Conservation (phyloP, 2,329 filamentous ascomycete species). For the Cytospora piceae region DNA sequence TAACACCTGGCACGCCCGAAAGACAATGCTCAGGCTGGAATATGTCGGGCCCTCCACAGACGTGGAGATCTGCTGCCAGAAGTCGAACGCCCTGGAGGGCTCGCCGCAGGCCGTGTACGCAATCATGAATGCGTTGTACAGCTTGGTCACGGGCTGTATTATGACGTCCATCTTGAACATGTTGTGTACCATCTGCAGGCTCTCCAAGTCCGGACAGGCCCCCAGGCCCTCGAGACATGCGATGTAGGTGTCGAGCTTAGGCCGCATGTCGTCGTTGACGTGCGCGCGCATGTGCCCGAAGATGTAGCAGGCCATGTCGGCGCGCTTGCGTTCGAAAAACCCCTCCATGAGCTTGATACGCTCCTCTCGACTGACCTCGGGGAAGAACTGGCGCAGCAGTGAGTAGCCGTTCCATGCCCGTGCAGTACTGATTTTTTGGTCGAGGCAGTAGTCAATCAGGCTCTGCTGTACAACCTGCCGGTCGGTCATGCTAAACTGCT, state of each 20-base stretch:
- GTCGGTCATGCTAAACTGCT: conserved; percentile 71
- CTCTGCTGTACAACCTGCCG: conserved; percentile 67
- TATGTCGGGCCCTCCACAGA: conserved; percentile 87
- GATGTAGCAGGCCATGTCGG: conserved; percentile 83
- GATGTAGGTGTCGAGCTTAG: conserved; percentile 75
- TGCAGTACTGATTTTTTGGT: conserved; percentile 63
- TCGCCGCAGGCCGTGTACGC: conserved; percentile 75
- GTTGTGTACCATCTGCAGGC: conserved; percentile 79
- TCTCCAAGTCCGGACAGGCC: conserved; percentile 60
- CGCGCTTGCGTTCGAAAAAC: conserved; percentile 77
- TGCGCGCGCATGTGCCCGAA: conserved; percentile 95
- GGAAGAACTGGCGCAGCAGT: conserved; percentile 67
- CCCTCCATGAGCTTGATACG: conserved; percentile 77
- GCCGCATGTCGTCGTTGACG: conserved; percentile 63
- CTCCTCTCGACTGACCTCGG: conserved; percentile 65
- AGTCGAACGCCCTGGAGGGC: conserved; percentile 69
- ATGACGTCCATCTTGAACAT: conserved; percentile 92
- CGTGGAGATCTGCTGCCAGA: conserved; percentile 83
- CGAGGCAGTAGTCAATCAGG: conserved; percentile 70
- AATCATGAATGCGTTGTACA: conserved; percentile 86
- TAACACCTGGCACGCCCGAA: conserved; percentile 73
- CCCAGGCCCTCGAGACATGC: conserved; percentile 77
- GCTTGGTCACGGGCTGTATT: conserved; percentile 73
- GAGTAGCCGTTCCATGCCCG: conserved; percentile 69
- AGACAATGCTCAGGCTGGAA: conserved; percentile 77